These are phyloP conservation scores for Cynara cardunculus DNA, from an alignment of 129 eudicot species.

Conservation along the genomic window DNA sequence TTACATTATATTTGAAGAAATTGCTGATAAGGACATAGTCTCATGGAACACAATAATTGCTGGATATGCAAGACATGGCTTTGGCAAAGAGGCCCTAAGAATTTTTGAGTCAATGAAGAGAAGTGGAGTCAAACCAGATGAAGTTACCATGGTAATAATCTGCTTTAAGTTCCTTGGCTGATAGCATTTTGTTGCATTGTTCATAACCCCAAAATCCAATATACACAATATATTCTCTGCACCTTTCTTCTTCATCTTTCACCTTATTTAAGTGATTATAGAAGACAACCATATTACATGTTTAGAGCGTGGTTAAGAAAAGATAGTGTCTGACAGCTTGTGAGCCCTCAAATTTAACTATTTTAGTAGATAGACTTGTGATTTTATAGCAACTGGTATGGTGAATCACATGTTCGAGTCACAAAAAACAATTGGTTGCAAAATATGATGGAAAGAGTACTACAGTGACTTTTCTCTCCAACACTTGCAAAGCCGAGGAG, in stretches of 20 bases:
- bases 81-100: slow-evolving; percentile 51
- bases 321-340: neutral
- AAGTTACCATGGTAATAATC: slow-evolving; percentile 59
- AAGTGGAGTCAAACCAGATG: slow-evolving; percentile 45
- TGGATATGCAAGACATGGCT: slow-evolving; percentile 80
- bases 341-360: neutral
- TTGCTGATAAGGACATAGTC: slow-evolving; percentile 51
- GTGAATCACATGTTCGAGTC: too few relatives aligned
- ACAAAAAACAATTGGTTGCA: too few relatives aligned
- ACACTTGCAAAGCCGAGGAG: too few relatives aligned
- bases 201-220: neutral
- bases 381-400: too few relatives aligned
- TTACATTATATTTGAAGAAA: slow-evolving; percentile 43
- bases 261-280: neutral
- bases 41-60: slow-evolving; percentile 74
- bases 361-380: too few relatives aligned
- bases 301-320: neutral
- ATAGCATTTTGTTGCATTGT: neutral
- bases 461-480: too few relatives aligned
- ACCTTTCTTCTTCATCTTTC: neutral
- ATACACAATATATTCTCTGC: neutral
- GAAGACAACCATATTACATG: neutral
- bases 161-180: neutral
- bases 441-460: too few relatives aligned
- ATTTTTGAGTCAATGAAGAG: slow-evolving; percentile 51